These are phyloP conservation scores for Coemansia sp. DNA, from an alignment of 192 early-diverging fungal species.

Conservation along the genomic window DNA sequence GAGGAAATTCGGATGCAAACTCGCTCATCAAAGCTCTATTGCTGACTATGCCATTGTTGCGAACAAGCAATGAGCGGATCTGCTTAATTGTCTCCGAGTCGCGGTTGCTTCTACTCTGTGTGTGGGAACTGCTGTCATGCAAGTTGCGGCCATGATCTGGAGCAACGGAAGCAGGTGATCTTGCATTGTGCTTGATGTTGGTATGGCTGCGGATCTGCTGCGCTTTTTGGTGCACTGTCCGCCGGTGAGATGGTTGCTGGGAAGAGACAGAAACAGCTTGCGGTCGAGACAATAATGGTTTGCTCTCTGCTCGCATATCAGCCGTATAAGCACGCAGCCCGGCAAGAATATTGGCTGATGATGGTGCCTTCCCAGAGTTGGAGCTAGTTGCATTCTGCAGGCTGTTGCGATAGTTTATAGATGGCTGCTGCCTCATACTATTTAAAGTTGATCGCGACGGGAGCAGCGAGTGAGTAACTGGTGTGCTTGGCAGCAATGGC, in stretches of 20 bases:
- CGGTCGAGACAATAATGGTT: not conserved
- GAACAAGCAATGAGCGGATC: constrained; percentile 19
- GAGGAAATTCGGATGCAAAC: constrained; percentile 18
- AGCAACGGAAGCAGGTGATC: not conserved
- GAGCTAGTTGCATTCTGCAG: not conserved
- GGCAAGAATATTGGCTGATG: not conserved
- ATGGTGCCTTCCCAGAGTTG: not conserved
- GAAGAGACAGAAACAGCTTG: not conserved
- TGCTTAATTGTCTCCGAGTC: constrained; percentile 15
- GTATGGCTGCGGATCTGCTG: not conserved
- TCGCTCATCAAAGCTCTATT: constrained; percentile 19
- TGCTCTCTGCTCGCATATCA: not conserved
- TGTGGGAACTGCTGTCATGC: too few relatives aligned
- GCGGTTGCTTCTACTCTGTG: not conserved
- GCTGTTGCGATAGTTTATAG: not conserved
- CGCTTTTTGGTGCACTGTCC: not conserved
- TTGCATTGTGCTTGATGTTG: not conserved
- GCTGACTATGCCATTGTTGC: constrained; percentile 32
- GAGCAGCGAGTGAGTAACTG: not conserved
- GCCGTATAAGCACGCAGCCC: not conserved
- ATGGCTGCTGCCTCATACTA: too few relatives aligned
- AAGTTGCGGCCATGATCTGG: not conserved
- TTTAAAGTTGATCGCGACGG: too few relatives aligned
- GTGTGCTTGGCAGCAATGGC: not conserved
- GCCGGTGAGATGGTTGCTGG: not conserved